phyloP scores from a whole-genome alignment of 768 basidiomycete genomes.

The Candolleomyces aberdarensis region DNA sequence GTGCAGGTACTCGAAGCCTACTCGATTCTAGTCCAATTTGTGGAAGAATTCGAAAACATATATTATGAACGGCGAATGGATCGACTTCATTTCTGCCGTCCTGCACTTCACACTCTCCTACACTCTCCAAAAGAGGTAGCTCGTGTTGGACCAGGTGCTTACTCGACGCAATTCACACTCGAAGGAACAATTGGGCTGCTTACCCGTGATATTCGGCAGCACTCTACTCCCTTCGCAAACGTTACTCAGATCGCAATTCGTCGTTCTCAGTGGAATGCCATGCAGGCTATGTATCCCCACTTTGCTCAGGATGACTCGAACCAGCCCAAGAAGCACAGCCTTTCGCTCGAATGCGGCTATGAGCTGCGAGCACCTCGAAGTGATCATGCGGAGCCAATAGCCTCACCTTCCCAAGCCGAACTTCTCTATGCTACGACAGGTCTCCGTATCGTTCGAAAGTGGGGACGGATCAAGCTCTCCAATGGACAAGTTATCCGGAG shows the following conservation, averaged over 20 bases:
- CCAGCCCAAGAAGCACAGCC: no score
- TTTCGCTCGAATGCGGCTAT: background rate
- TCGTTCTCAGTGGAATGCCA: conserved; percentile 17
- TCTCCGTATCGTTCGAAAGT: conserved; percentile 8
- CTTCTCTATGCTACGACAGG: conserved; percentile 10
- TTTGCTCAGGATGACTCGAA: background rate
- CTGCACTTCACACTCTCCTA: conserved; percentile 15
- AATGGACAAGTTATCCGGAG: conserved; percentile 26
- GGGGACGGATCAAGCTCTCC: conserved; percentile 29
- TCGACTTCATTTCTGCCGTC: conserved; percentile 3
- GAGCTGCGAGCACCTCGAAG: conserved; percentile 11
- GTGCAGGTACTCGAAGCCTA: conserved; percentile 20
- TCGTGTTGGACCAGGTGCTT: conserved; percentile 10
- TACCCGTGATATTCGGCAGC: conserved; percentile 22
- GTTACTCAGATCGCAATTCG: conserved; percentile 17
- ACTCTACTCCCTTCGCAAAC: conserved; percentile 26
- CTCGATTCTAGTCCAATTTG: conserved; percentile 20
- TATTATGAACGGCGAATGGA: conserved; percentile 1
- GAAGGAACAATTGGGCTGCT: conserved; percentile 28
- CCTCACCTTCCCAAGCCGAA: background rate
- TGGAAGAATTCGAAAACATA: conserved; percentile 27
- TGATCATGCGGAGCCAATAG: background rate
- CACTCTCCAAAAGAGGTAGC: conserved; percentile 16
- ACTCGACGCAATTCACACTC: conserved; percentile 20
- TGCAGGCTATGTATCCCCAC: conserved; percentile 12